Conservation (phyloP, 139 green algal genomes). For the Chlorella sp. region DNA sequence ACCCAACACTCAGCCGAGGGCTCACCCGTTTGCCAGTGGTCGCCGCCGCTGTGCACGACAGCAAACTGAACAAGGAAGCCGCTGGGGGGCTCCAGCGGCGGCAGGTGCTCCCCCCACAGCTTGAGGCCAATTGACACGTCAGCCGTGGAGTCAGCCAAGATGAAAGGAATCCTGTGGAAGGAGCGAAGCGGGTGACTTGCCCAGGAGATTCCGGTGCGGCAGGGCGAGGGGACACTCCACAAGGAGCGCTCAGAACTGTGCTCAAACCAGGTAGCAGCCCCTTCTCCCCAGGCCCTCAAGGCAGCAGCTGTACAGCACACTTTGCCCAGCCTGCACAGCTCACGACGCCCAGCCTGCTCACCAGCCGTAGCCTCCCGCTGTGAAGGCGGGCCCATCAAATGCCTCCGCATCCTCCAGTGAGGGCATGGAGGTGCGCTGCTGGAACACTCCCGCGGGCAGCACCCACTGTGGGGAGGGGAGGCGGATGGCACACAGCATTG, state of each 20-base stretch:
- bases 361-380: background rate
- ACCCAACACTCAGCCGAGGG: background rate
- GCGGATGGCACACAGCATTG: too few relatives aligned
- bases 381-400: background rate
- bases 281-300: too few relatives aligned
- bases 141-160: background rate
- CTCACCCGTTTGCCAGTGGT: background rate
- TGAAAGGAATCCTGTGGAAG: background rate
- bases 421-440: background rate
- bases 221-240: too few relatives aligned
- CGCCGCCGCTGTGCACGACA: background rate
- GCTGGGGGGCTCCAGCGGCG: too few relatives aligned
- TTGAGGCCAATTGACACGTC: too few relatives aligned
- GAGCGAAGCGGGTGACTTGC: too few relatives aligned
- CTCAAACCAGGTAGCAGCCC: too few relatives aligned
- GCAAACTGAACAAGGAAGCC: background rate
- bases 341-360: background rate
- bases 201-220: too few relatives aligned
- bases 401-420: slow-evolving; percentile 5
- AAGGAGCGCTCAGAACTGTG: too few relatives aligned
- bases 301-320: too few relatives aligned
- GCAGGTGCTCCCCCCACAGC: too few relatives aligned
- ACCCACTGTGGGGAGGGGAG: background rate
- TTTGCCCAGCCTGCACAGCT: too few relatives aligned
- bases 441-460: background rate